Conservation (phyloP, 2,329 filamentous ascomycete genomes). For the Huntiella bhutanensis region DNA sequence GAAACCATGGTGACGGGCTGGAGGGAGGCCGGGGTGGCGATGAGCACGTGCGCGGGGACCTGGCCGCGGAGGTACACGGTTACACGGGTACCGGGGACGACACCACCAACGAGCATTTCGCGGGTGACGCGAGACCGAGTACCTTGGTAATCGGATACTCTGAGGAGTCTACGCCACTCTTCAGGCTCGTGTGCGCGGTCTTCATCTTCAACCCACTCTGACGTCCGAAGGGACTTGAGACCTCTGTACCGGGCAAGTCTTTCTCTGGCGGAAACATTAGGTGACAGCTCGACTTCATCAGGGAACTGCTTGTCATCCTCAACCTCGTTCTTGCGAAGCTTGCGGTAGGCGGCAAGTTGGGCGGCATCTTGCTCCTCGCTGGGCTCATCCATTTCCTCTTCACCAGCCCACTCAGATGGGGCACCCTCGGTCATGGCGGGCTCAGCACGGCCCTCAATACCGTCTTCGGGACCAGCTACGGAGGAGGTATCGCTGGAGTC, state of each 20-base stretch:
- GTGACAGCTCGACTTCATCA: constrained; percentile 88
- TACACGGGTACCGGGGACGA: constrained; percentile 67
- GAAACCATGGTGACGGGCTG: constrained; percentile 62
- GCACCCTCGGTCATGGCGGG: constrained; percentile 53
- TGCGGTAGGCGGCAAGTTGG: constrained; percentile 65
- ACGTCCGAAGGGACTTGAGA: constrained; percentile 76
- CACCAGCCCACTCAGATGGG: constrained; percentile 80
- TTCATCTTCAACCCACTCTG: constrained; percentile 74
- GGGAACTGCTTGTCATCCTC: constrained; percentile 90
- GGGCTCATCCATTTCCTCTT: constrained; percentile 73
- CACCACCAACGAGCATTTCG: constrained; percentile 77
- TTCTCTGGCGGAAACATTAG: constrained; percentile 70
- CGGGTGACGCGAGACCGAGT: constrained; percentile 57
- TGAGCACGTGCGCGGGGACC: constrained; percentile 23
- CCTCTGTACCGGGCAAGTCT: constrained; percentile 73
- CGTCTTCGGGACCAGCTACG: constrained; percentile 59
- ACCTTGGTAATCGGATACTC: constrained; percentile 76
- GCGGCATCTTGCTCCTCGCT: constrained; percentile 64
- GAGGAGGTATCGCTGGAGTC: constrained; percentile 33
- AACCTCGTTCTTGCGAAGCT: constrained; percentile 58
- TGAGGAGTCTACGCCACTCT: constrained; percentile 72
- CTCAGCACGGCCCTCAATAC: constrained; percentile 48
- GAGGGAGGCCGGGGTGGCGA: constrained; percentile 27
- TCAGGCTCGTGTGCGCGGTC: constrained; percentile 75
- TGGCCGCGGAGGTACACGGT: constrained; percentile 50